These are phyloP conservation scores for Yamadazyma mexicana DNA, from an alignment of 1,139 yeast genomes.

Conservation along the genomic window DNA sequence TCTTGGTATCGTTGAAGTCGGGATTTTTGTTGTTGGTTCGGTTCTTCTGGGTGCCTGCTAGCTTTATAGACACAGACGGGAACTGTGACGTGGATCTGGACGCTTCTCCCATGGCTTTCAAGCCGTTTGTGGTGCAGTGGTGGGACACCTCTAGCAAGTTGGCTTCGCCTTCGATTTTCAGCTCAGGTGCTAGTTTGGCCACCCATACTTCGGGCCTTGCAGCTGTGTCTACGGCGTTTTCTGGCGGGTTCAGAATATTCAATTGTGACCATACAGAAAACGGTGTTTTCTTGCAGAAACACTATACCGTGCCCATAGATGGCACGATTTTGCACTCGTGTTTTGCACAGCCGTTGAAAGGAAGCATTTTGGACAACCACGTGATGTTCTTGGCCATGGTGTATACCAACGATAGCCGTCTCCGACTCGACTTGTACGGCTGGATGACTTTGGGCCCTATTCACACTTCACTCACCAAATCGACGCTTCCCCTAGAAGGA, in stretches of 20 bases:
- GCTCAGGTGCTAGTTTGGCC: constrained; percentile 35
- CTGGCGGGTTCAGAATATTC: constrained; percentile 38
- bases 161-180: constrained; percentile 23
- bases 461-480: constrained; percentile 18
- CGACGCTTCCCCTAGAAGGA: constrained; percentile 35
- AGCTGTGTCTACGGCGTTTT: constrained; percentile 39
- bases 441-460: constrained; percentile 41
- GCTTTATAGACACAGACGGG: constrained; percentile 28
- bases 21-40: constrained; percentile 42
- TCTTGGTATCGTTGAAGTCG: constrained; percentile 41
- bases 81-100: constrained; percentile 14
- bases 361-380: constrained; percentile 27
- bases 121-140: constrained; percentile 54
- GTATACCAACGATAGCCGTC: constrained; percentile 36
- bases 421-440: constrained; percentile 37
- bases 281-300: constrained; percentile 40
- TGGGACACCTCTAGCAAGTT: constrained; percentile 36
- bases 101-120: constrained; percentile 21
- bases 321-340: constrained; percentile 46
- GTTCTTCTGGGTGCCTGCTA: constrained; percentile 35
- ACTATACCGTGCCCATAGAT: constrained; percentile 41
- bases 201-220: constrained; percentile 41
- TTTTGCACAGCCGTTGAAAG: constrained; percentile 37
- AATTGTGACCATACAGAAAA: constrained; percentile 33
- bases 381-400: constrained; percentile 36